Evolutionary conservation across 2,329 filamentous ascomycete genomes (phyloP).

Genomic region (Exophiala dermatitidis): DNA sequence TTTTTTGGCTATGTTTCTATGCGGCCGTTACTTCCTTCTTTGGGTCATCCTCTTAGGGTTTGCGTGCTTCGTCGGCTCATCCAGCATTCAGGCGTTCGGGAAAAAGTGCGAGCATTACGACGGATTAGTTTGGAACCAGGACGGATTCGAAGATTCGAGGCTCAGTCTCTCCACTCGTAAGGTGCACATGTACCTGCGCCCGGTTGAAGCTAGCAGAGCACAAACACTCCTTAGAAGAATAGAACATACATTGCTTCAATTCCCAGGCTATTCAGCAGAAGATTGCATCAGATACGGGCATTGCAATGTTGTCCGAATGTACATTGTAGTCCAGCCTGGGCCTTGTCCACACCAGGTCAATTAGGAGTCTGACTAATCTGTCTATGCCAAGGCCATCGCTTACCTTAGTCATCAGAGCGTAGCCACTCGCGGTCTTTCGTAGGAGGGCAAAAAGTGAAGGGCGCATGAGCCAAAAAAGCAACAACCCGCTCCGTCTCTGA

Average conservation of each 20-base stretch:
- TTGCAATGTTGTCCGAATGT: background rate
- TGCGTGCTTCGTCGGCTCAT: conserved; percentile 7
- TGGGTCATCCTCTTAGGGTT: conserved; percentile 4
- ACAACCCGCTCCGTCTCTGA: background rate
- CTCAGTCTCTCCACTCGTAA: conserved; percentile 14
- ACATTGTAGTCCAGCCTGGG: background rate
- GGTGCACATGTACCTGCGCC: background rate
- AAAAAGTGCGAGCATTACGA: conserved; percentile 12
- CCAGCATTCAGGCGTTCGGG: conserved; percentile 20
- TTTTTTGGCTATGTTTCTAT: conserved; percentile 21
- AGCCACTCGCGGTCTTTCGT: too few relatives aligned
- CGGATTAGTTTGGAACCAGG: conserved; percentile 5
- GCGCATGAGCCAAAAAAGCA: conserved; percentile 1
- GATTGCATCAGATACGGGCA: too few relatives aligned
- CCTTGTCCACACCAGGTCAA: too few relatives aligned
- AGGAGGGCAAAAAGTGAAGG: background rate
- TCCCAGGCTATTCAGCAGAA: background rate
- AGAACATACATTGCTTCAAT: conserved; percentile 4
- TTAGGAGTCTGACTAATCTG: too few relatives aligned
- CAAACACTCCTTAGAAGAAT: conserved; percentile 12
- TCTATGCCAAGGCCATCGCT: conserved; percentile 2
- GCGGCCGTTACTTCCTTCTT: conserved; percentile 1
- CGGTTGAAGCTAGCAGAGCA: conserved; percentile 6
- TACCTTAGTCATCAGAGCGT: too few relatives aligned
- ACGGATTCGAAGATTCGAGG: conserved; percentile 6